Evolutionary conservation across 495 filamentous ascomycete species (phyloP), one percentile per base, ranked within the genome.

Genomic region (Hyaloscypha bicolor): DNA sequence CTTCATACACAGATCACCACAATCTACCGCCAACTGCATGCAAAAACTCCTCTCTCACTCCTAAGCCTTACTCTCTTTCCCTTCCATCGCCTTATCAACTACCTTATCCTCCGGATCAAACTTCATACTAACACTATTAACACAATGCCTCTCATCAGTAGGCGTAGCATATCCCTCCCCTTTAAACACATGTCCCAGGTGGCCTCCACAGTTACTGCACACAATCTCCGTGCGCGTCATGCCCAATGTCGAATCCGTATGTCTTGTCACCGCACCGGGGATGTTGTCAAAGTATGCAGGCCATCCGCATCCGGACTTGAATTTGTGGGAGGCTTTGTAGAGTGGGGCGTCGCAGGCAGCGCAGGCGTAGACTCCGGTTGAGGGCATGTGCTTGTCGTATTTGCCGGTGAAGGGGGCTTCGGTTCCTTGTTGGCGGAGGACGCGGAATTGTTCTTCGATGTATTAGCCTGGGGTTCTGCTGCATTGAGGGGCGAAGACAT

Each of bases 161-260:
- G 95, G 93, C 21, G 92, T 97, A 11, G 82, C 75, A 77, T 88
- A 96, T 48, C 93, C 93, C 78, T 99, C 95, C 9, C 95, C 95
- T 82, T 97, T 96, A 74, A 99, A 99, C 42, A 98, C 93, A 82
- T 99, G 95, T 30, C 95, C 95, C 61, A 99, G 77, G 82, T 99
- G 95, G 4, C 95, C 95, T 5, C 95, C 95, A 73, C 95, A 99
- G 78, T 94, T 95, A 62, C 83, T 84, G 79, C 95, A 99, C 53
- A 93, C 88, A 74, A 99, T 98, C 83, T 99, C 95, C 55, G 87
- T 97, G 64, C 95, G 82, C 71, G 82, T 76, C 92, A 97, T 96
- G 33, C 95, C 95, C 63, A 91, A 86, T 0, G 87, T 80, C 61
- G 77, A 80, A 76, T 99, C 95, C 65, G 86, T 86, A 74, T 93